Percentiles rank a stretch among this genome's conserved stretches.
Conservation (phyloP, 495 filamentous ascomycete species). For the Penicillium bialowiezense region DNA sequence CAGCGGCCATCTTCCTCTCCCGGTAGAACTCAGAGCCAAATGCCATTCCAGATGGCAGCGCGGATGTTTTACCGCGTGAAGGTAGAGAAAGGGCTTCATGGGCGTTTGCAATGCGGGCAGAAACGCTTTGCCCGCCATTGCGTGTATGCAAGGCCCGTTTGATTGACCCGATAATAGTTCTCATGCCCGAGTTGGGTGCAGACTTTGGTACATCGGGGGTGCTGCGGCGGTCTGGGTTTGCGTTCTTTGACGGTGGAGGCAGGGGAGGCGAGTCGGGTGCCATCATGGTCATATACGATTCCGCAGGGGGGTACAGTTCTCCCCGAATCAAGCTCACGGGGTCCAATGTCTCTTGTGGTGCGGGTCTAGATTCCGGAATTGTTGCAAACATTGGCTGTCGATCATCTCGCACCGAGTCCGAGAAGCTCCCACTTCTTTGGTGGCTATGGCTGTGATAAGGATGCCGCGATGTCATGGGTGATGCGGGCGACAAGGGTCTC, state of each 20-base stretch:
- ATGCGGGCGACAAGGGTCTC: slow-evolving; percentile 18
- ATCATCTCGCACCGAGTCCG: slow-evolving; percentile 81
- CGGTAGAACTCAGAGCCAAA: slow-evolving; percentile 45
- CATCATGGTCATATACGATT: slow-evolving; percentile 71
- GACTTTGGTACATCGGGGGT: slow-evolving; percentile 33
- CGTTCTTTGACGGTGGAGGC: slow-evolving; percentile 20
- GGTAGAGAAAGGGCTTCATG: slow-evolving; percentile 18
- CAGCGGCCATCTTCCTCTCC: slow-evolving; percentile 37
- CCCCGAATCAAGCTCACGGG: slow-evolving; percentile 85
- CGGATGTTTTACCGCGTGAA: slow-evolving; percentile 39
- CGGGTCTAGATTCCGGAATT: slow-evolving; percentile 7
- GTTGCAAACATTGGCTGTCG: slow-evolving; percentile 50
- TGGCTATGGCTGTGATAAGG: slow-evolving; percentile 52
- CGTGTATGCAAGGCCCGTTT: slow-evolving; percentile 81
- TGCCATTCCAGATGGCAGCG: slow-evolving; percentile 45
- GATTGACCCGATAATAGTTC: slow-evolving; percentile 82
- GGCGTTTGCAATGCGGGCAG: slow-evolving; percentile 40
- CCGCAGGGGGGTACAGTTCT: slow-evolving; percentile 69
- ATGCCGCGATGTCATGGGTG: slow-evolving; percentile 29
- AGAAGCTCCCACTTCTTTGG: slow-evolving; percentile 75
- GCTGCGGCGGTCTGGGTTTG: slow-evolving; percentile 30
- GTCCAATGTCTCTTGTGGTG: slow-evolving; percentile 58
- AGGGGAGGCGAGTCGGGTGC: slow-evolving; percentile 59
- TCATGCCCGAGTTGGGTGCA: slow-evolving; percentile 63
- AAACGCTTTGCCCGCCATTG: slow-evolving; percentile 41